These are phyloP conservation scores for Aegilops sharonensis DNA, from an alignment of 176 grass and related monocot species.

Conservation along the genomic window DNA sequence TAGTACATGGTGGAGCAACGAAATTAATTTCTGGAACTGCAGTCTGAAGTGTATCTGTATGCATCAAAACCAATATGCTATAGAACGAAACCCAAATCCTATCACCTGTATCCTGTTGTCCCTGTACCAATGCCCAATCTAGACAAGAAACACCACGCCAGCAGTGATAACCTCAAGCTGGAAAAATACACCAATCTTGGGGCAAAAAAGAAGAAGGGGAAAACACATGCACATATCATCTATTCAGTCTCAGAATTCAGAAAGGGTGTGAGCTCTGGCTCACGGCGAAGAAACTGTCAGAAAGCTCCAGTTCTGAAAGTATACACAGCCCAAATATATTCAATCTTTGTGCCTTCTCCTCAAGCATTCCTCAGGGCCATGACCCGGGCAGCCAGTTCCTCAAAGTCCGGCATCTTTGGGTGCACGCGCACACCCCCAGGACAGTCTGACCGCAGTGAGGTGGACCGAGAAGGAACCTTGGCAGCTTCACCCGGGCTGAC, in stretches of 20 bases:
- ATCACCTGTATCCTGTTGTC: slow-evolving; percentile 17
- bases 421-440: slow-evolving; percentile 38
- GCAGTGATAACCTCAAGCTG: not conserved
- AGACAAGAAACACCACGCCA: slow-evolving; percentile 11
- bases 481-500: not conserved
- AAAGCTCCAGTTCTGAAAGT: slow-evolving; percentile 18
- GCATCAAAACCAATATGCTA: not conserved
- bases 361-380: slow-evolving; percentile 46
- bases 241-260: not conserved
- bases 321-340: not conserved
- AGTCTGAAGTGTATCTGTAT: not conserved
- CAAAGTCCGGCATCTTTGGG: slow-evolving; percentile 56
- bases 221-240: slow-evolving; percentile 14
- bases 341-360: slow-evolving; percentile 4
- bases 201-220: not conserved
- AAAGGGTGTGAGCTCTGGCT: not conserved
- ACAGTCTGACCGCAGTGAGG: slow-evolving; percentile 29
- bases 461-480: slow-evolving; percentile 31
- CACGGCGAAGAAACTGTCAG: not conserved
- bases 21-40: not conserved
- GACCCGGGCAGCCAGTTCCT: slow-evolving; percentile 59
- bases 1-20: not conserved
- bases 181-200: not conserved
- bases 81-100: slow-evolving; percentile 18
- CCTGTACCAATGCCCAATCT: slow-evolving; percentile 8